Conservation (phyloP, 768 basidiomycete genomes). For the Psilocybe cubensis region DNA sequence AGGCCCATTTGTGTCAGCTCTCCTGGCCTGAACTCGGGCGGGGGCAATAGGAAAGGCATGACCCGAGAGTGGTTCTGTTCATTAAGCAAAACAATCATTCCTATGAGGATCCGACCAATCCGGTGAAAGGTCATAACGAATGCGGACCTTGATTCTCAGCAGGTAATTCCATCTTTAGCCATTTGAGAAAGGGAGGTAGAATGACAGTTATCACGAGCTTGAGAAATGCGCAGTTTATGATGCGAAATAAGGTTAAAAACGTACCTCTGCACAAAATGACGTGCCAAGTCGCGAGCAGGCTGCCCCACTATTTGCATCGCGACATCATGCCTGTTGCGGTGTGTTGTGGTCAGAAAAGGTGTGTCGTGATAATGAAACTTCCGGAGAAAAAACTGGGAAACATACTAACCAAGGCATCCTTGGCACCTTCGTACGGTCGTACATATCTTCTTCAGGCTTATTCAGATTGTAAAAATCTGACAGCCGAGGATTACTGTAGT, state of each 20-base stretch:
- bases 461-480: conserved; percentile 83
- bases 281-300: conserved; percentile 90
- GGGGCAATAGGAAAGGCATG: conserved; percentile 94
- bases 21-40: conserved; percentile 85
- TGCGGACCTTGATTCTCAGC: conserved; percentile 82
- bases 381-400: background rate
- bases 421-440: conserved; percentile 86
- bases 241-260: conserved; percentile 8
- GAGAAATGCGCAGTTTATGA: conserved; percentile 19
- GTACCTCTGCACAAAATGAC: conserved; percentile 93
- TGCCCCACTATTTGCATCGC: conserved; percentile 95
- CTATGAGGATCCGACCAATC: conserved; percentile 3
- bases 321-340: conserved; percentile 83
- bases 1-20: conserved; percentile 82
- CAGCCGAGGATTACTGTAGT: conserved; percentile 91
- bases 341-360: background rate
- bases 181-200: conserved; percentile 1
- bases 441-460: conserved; percentile 95
- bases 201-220: conserved; percentile 13
- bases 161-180: conserved; percentile 87
- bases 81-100: conserved; percentile 8
- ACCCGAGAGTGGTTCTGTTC: conserved; percentile 83
- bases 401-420: conserved; percentile 91
- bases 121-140: background rate
- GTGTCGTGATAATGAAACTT: background rate